Evolutionary conservation across 176 grass and related monocot species (phyloP).

Genomic region (Oryza punctata): DNA sequence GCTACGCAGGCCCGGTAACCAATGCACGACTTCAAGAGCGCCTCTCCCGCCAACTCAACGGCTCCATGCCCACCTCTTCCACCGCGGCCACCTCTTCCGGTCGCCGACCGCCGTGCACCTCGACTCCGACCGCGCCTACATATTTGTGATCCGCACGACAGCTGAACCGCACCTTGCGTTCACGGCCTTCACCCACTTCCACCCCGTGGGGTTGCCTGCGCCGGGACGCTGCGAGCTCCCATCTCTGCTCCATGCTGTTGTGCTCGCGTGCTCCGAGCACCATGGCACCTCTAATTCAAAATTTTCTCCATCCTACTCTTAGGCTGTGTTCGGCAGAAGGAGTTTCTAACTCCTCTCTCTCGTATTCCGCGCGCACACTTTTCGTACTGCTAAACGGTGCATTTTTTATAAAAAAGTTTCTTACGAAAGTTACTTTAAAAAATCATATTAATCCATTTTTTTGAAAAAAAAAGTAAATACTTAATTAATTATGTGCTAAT

Average conservation of each 20-base stretch:
- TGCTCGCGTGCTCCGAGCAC: not conserved
- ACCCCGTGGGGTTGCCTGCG: conserved; percentile 35
- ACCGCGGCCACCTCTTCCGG: conserved; percentile 36
- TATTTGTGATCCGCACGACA: conserved; percentile 28
- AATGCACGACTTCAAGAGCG: conserved; percentile 3
- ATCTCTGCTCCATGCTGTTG: conserved; percentile 51
- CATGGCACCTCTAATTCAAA: too few species aligned
- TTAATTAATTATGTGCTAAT: too few species aligned
- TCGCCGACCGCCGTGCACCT: not conserved
- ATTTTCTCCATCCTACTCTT: too few species aligned
- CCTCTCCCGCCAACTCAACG: conserved; percentile 41
- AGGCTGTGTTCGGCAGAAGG: too few species aligned
- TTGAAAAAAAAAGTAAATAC: too few species aligned
- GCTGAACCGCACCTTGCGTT: conserved; percentile 24
- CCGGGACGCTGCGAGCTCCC: conserved; percentile 58
- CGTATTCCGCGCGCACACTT: too few species aligned
- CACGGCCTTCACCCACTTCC: conserved; percentile 54
- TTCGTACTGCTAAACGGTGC: too few species aligned
- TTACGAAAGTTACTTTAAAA: too few species aligned
- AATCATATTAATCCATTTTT: too few species aligned
- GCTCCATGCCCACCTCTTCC: conserved; percentile 71
- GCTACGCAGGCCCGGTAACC: not conserved
- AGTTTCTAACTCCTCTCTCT: too few species aligned
- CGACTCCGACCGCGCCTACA: conserved; percentile 46
- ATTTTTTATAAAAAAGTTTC: too few species aligned